Conservation (phyloP, 306 rosid genomes). For the Fagus sylvatica region DNA sequence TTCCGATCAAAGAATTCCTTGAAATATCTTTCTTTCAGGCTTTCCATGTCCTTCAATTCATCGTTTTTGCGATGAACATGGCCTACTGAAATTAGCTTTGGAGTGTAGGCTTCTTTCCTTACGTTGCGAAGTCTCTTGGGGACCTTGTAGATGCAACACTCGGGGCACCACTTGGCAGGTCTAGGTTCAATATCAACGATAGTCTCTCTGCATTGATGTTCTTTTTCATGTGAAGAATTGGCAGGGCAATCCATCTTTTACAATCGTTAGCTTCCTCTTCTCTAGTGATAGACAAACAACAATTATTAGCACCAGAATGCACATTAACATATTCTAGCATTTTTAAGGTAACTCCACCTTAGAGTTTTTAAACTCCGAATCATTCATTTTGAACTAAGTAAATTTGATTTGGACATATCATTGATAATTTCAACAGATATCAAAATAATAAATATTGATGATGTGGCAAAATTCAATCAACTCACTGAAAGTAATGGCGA, state of each 20-base stretch:
- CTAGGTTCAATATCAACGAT: slow-evolving; percentile 7
- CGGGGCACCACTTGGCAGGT: neutral
- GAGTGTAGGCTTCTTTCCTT: slow-evolving; percentile 15
- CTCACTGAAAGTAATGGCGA: too few relatives aligned
- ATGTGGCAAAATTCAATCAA: too few relatives aligned
- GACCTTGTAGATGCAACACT: neutral
- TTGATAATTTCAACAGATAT: too few relatives aligned
- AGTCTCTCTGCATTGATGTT: neutral
- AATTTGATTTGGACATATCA: too few relatives aligned
- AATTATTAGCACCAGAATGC: too few relatives aligned
- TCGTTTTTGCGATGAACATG: slow-evolving; percentile 8
- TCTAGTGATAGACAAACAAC: neutral
- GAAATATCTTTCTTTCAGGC: neutral
- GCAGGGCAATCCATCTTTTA: neutral
- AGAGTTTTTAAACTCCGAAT: too few relatives aligned
- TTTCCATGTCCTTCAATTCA: neutral
- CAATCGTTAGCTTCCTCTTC: neutral
- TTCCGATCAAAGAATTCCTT: neutral
- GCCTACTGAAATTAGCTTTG: slow-evolving; percentile 25
- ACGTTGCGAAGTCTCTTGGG: slow-evolving; percentile 20
- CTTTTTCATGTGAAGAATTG: neutral
- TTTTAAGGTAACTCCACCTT: too few relatives aligned
- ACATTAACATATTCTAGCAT: too few relatives aligned
- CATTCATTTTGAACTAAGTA: too few relatives aligned
- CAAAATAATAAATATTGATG: too few relatives aligned